phyloP scores from a whole-genome alignment of 257 asterid genomes.

The Ballota nigra region DNA sequence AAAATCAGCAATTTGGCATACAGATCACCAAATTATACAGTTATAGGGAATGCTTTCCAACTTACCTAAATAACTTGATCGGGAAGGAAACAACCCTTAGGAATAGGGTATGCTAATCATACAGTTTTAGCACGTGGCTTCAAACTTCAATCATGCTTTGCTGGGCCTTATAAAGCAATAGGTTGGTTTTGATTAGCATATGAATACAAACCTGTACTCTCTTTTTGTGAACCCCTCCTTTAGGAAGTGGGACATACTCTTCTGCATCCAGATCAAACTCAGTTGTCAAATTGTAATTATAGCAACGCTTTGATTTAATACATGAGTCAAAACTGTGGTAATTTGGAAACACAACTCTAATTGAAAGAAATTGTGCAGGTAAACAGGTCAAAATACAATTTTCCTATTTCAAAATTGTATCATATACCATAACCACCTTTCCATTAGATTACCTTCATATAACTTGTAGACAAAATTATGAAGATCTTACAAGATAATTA shows the following conservation, averaged over 20 bases:
- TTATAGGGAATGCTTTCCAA: background rate
- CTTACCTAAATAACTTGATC: background rate
- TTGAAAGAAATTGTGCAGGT: no score
- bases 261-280: conserved; percentile 99
- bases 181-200: background rate
- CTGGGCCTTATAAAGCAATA: background rate
- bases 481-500: background rate
- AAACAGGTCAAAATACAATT: no score
- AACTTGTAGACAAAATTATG: background rate
- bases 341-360: no score
- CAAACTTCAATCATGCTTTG: background rate
- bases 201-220: conserved; percentile 73
- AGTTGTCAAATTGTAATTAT: conserved; percentile 93
- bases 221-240: conserved; percentile 98
- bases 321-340: no score
- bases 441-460: no score
- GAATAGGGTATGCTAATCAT: background rate
- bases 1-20: background rate
- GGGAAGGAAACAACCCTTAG: conserved; percentile 9
- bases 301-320: conserved; percentile 63
- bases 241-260: conserved; percentile 96
- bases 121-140: background rate
- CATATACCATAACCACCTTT: no score
- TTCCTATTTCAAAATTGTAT: no score
- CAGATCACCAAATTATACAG: background rate